phyloP scores from a whole-genome alignment of 371 early-diverging fungal species.

The Rhizopus microsporus region DNA sequence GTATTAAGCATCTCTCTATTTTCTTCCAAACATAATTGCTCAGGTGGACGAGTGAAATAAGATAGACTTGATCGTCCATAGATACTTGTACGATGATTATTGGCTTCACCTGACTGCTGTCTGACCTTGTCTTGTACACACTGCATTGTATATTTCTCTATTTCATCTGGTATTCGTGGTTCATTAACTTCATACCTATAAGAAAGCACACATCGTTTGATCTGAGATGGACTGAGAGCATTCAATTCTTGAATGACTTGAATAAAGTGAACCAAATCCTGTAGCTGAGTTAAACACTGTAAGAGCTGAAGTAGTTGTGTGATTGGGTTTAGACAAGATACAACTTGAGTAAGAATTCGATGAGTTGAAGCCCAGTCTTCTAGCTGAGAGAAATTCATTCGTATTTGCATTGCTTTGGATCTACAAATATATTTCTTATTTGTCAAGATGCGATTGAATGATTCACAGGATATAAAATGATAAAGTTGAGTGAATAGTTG shows the following conservation, averaged over 20 bases:
- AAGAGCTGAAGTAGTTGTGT: constrained; percentile 81
- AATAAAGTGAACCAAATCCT: constrained; percentile 66
- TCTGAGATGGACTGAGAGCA: constrained; percentile 68
- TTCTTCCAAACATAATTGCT: constrained; percentile 31
- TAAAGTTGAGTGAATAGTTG: constrained; percentile 73
- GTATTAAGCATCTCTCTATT: constrained; percentile 52
- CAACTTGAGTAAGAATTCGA: constrained; percentile 47
- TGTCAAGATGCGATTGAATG: constrained; percentile 84
- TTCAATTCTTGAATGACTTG: constrained; percentile 69
- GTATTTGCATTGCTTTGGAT: constrained; percentile 82
- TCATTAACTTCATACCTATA: constrained; percentile 91
- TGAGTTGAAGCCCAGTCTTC: constrained; percentile 83
- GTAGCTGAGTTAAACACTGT: constrained; percentile 73
- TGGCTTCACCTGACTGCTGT: constrained; percentile 4
- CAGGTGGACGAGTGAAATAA: constrained; percentile 15
- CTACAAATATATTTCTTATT: constrained; percentile 75
- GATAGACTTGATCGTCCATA: constrained; percentile 36
- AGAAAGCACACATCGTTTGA: constrained; percentile 69
- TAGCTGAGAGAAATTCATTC: constrained; percentile 79
- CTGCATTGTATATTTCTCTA: constrained; percentile 71
- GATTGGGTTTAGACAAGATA: constrained; percentile 59
- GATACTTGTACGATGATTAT: constrained; percentile 8
- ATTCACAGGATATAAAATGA: constrained; percentile 72
- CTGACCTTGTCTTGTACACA: constrained; percentile 62
- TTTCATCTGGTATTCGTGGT: constrained; percentile 64